A percentile compares a stretch with the other conserved stretches of the same genome.
Evolutionary conservation across 2,329 filamentous ascomycete species (phyloP).

Genomic region (Thielaviopsis musarum): DNA sequence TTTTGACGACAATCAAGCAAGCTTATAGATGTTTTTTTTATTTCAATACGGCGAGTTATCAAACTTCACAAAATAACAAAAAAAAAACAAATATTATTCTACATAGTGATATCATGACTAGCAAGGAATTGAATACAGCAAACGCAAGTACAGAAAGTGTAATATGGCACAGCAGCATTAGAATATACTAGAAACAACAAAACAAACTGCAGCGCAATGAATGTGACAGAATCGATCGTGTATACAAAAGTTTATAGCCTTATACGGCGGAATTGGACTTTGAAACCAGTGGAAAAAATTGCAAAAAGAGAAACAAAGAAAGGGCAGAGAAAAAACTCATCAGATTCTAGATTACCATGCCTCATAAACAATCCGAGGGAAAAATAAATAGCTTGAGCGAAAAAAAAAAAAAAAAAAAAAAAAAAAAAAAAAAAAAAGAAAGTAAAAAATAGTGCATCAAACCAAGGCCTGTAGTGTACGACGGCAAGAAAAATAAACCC

Average conservation of each 20-base stretch:
- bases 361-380: neutral
- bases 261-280: too few species aligned
- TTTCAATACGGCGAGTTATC: neutral
- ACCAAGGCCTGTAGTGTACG: neutral
- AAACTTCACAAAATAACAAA: too few species aligned
- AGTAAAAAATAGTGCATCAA: neutral
- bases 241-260: too few species aligned
- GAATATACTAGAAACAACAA: too few species aligned
- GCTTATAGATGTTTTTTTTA: neutral
- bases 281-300: neutral
- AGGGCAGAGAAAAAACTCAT: neutral
- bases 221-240: too few species aligned
- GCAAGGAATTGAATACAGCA: too few species aligned
- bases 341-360: neutral
- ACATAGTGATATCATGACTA: too few species aligned
- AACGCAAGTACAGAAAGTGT: too few species aligned
- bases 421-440: too few species aligned
- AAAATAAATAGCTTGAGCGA: neutral
- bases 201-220: too few species aligned
- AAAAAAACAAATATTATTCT: too few species aligned
- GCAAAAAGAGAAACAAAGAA: neutral
- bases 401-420: neutral
- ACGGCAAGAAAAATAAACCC: neutral
- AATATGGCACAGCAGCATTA: too few species aligned
- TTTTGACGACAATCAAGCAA: neutral